A percentile compares a stretch with the other conserved stretches of the same genome.
Conservation (phyloP, 1,284 basidiomycete genomes). For the Ceratobasidium sp. region DNA sequence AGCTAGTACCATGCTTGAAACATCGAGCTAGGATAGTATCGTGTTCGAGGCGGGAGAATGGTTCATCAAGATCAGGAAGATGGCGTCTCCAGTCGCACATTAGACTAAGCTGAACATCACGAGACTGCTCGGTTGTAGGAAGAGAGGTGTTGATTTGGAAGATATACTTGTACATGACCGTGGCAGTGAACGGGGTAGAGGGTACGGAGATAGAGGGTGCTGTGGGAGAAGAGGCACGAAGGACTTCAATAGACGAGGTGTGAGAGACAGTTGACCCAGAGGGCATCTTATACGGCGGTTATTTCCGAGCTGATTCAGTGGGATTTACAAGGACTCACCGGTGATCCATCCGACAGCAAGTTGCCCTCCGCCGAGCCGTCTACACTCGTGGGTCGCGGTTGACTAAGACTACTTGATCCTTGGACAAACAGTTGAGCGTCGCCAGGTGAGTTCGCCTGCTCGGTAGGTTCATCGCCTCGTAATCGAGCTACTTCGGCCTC, state of each 20-base stretch:
- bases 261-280: not conserved
- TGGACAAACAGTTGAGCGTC: too few species aligned
- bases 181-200: not conserved
- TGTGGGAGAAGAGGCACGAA: not conserved
- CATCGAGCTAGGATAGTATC: not conserved
- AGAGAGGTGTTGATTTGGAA: constrained; percentile 14
- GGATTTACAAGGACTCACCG: too few species aligned
- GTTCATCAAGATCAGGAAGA: not conserved
- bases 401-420: too few species aligned
- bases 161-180: constrained; percentile 2
- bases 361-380: too few species aligned
- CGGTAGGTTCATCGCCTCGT: not conserved
- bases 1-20: constrained; percentile 6
- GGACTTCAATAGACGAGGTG: not conserved
- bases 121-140: not conserved
- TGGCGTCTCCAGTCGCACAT: constrained; percentile 26
- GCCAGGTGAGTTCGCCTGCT: not conserved
- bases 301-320: too few species aligned
- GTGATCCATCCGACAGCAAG: too few species aligned
- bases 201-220: not conserved
- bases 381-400: too few species aligned
- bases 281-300: too few species aligned
- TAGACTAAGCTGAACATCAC: constrained; percentile 5
- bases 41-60: constrained; percentile 17
- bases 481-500: not conserved